Evolutionary conservation across 192 early-diverging fungal species (phyloP), one percentile per base, ranked within the genome.

Genomic region (Cetraspora pellucida): DNA sequence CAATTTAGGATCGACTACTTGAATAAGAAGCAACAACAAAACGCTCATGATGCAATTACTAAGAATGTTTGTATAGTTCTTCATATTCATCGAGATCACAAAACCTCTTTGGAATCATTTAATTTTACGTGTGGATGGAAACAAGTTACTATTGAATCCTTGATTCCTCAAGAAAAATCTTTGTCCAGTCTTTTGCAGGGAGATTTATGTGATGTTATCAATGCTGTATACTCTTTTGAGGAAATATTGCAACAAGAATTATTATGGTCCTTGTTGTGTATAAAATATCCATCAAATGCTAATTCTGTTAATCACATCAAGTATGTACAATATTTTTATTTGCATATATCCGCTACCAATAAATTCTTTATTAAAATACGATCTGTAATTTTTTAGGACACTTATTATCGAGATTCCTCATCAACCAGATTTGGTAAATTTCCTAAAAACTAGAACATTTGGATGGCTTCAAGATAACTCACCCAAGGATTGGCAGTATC

Each of bases 121-220:
- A 59, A 77, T 52, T 77, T 77, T n/a, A 65, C 72, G 46, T 77
- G 54, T 19, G 67, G 67, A 6, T 77, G 67, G 77, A 59, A 54
- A 54, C 54, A 77, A 72, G 46, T 77, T 10, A 59, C 44, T 13
- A 72, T 77, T 2, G 77, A 72, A 58, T 74, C 77, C 14, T 72
- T 77, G 31, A 28, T 16, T 13, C 37, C 30, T 43, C 49, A 72
- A 57, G 65, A 66, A 10, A 67, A 44, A 37, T 11, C 21, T 9
- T 25, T 75, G 43, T 65, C 74, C 30, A 16, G 4, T 25, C 76
- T 77, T 57, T 55, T 77, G 31, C 25, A 77, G 2, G 49, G 68
- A 55, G 17, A 44, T 17, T 46, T 77, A 8, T 21, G 9, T 27
- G 28, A 37, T 21, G 46, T 77, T 14, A 55, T 77, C 5, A 25